These are phyloP conservation scores for Leucocoprinus leucothites DNA, from an alignment of 768 basidiomycete genomes.

Conservation along the genomic window DNA sequence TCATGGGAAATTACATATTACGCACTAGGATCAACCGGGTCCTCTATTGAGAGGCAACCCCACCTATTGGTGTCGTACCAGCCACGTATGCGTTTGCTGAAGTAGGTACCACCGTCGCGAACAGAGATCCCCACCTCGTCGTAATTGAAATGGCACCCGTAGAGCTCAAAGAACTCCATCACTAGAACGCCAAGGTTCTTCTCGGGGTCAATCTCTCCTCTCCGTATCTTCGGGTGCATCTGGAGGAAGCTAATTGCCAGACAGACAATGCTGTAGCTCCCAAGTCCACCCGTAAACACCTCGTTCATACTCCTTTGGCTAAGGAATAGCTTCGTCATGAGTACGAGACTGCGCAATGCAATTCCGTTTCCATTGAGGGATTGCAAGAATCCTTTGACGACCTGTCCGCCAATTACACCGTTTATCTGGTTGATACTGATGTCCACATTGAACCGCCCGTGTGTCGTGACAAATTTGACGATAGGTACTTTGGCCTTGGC, in stretches of 20 bases:
- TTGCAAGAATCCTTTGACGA: constrained; percentile 75
- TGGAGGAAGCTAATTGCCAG: constrained; percentile 92
- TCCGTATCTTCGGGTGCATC: constrained; percentile 93
- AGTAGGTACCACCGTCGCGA: constrained; percentile 86
- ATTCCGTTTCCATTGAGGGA: constrained; percentile 36
- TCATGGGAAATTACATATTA: constrained; percentile 12
- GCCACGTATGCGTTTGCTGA: constrained; percentile 73
- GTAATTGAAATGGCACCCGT: constrained; percentile 91
- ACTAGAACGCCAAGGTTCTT: constrained; percentile 91
- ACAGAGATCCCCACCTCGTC: constrained; percentile 87
- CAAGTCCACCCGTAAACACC: constrained; percentile 94
- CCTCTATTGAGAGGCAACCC: constrained; percentile 80
- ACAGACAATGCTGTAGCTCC: constrained; percentile 93
- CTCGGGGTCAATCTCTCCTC: constrained; percentile 83
- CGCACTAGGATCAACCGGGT: constrained; percentile 87
- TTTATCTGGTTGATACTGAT: constrained; percentile 91
- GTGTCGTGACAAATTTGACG: constrained; percentile 86
- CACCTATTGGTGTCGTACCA: constrained; percentile 67
- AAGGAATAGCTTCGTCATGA: constrained; percentile 90
- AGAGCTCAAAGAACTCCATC: constrained; percentile 97
- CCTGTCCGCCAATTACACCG: constrained; percentile 73
- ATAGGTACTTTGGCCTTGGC: constrained; percentile 95
- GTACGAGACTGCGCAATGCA: constrained; percentile 77
- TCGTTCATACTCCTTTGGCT: constrained; percentile 93
- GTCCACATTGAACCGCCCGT: constrained; percentile 85